These are phyloP conservation scores for Pichia californica DNA, from an alignment of 805 yeast genomes.

Conservation along the genomic window DNA sequence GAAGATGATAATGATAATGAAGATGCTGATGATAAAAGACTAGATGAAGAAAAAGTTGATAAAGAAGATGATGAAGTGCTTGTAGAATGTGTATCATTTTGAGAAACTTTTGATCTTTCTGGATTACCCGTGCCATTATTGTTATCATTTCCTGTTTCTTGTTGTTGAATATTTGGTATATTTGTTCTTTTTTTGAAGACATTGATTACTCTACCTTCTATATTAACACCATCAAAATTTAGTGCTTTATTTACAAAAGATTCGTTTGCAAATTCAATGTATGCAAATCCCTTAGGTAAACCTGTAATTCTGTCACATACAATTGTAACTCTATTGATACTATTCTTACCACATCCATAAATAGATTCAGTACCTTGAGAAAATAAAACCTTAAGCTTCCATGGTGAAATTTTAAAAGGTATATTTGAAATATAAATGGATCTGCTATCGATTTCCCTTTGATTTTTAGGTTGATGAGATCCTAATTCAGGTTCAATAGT, in stretches of 20 bases:
- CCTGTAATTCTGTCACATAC: slow-evolving; percentile 65
- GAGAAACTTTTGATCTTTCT: too few relatives aligned
- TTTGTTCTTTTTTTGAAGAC: slow-evolving; percentile 75
- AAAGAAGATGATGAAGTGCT: too few relatives aligned
- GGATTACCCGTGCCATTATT: background rate
- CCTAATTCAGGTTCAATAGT: slow-evolving; percentile 14
- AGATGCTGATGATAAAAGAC: too few relatives aligned
- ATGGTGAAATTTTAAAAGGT: slow-evolving; percentile 69
- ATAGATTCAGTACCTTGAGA: slow-evolving; percentile 44
- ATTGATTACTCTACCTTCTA: slow-evolving; percentile 62
- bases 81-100: too few relatives aligned
- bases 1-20: too few relatives aligned
- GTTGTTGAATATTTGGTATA: slow-evolving; percentile 40
- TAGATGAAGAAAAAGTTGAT: too few relatives aligned
- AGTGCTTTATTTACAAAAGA: slow-evolving; percentile 59
- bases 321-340: slow-evolving; percentile 74
- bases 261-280: slow-evolving; percentile 67
- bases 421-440: slow-evolving; percentile 82
- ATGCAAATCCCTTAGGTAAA: slow-evolving; percentile 81
- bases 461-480: slow-evolving; percentile 29
- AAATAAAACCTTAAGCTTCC: slow-evolving; percentile 70
- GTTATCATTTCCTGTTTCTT: background rate
- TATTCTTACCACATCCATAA: slow-evolving; percentile 14
- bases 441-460: slow-evolving; percentile 61
- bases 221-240: slow-evolving; percentile 52